Conservation (phyloP, 805 yeast species). For the Candida ipomoeae region DNA sequence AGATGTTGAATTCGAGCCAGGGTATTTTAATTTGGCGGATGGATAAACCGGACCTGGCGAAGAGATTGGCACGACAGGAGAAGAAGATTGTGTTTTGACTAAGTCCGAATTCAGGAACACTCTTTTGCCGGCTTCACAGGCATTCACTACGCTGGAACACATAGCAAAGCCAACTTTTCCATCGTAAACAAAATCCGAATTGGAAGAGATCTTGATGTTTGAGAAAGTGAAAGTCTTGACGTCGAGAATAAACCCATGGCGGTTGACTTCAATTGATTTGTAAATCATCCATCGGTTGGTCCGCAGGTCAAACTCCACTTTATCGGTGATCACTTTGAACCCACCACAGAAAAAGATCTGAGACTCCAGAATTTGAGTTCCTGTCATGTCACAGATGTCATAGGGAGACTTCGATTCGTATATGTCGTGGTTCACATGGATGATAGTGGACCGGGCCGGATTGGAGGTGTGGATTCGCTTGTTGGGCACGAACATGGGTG, state of each 20-base stretch:
- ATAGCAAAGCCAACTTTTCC: conserved; percentile 35
- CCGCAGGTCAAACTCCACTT: conserved; percentile 21
- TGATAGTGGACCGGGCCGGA: conserved; percentile 31
- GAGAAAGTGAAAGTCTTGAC: conserved; percentile 44
- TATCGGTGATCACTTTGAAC: conserved; percentile 36
- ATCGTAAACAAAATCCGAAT: conserved; percentile 14
- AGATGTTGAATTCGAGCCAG: not conserved
- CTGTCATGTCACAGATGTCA: conserved; percentile 46
- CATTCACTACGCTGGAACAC: conserved; percentile 7
- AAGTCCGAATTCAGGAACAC: not conserved
- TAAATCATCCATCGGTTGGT: conserved; percentile 35
- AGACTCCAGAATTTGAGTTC: conserved; percentile 48
- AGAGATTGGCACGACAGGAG: not conserved
- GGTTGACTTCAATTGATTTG: conserved; percentile 46
- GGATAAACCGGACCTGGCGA: conserved; percentile 1
- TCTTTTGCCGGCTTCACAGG: not conserved
- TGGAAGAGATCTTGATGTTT: conserved; percentile 30
- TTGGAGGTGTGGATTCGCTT: conserved; percentile 24
- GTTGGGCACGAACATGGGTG: conserved; percentile 42
- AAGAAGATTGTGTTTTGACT: not conserved
- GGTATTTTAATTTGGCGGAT: not conserved
- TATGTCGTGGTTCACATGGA: conserved; percentile 22
- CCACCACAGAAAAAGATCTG: conserved; percentile 72
- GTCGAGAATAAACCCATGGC: conserved; percentile 59
- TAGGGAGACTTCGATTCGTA: conserved; percentile 44